These are phyloP conservation scores for Rhizophagus sp. DNA, from an alignment of 192 early-diverging fungal genomes.

Conservation along the genomic window DNA sequence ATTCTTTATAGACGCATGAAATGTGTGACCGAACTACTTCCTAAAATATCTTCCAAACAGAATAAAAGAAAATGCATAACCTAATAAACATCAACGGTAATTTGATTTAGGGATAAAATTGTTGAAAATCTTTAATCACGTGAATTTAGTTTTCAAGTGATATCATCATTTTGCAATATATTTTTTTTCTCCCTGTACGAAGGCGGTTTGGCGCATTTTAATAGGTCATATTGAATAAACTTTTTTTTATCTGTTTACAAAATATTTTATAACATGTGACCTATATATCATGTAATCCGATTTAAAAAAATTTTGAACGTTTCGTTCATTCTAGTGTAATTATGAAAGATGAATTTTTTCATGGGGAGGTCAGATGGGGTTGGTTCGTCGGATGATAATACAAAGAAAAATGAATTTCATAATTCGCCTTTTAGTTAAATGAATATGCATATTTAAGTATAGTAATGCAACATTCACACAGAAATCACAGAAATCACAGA, in stretches of 20 bases:
- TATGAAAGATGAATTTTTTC: too few relatives aligned
- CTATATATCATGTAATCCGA: too few relatives aligned
- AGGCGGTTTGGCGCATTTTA: not conserved
- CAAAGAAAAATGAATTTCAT: not conserved
- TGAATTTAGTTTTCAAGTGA: not conserved
- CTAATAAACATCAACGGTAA: not conserved
- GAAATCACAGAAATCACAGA: not conserved
- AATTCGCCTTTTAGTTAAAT: not conserved
- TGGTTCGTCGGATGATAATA: too few relatives aligned
- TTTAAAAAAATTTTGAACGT: too few relatives aligned
- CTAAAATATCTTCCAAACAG: constrained; percentile 1
- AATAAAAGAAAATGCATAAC: not conserved
- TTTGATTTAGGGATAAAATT: not conserved
- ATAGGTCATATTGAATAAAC: not conserved
- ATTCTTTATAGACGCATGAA: not conserved
- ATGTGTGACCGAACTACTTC: not conserved
- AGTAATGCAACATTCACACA: constrained; percentile 10
- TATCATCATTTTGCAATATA: not conserved
- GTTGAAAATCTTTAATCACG: not conserved
- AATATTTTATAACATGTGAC: too few relatives aligned
- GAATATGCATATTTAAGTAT: not conserved
- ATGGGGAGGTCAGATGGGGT: too few relatives aligned
- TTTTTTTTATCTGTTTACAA: too few relatives aligned
- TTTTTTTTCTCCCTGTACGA: not conserved
- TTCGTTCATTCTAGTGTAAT: too few relatives aligned